Evolutionary conservation across 345 rosid genomes (phyloP), one percentile per base, ranked within the genome.

Genomic region (Microcos paniculata): DNA sequence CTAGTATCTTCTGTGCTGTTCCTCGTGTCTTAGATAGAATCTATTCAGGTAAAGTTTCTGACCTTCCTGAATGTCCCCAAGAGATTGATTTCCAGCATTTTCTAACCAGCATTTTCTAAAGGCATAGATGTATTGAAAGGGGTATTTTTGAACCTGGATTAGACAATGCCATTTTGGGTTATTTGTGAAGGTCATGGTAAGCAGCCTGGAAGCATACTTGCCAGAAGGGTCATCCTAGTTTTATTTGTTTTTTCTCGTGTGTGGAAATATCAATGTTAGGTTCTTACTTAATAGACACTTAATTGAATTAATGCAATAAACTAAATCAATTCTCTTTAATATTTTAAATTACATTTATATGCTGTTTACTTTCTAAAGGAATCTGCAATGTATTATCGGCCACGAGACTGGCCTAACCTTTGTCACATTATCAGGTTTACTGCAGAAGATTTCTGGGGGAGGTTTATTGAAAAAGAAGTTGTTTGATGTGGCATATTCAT

Each of bases 11-110:
- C 83, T 96, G 99, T 77, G 98, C 99, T 21, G 98, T 96, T 80
- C 99, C 99, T 63, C 99, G 98, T 23, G 99, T 96, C 31, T 77
- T 96, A 62, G 97, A 96, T 52, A 89, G 94, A 84, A 82, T 96
- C 76, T 82, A 96, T 85, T 62, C 88, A 9, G 97, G 99, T 94
- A 77, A 83, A 48, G 24, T 74, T 59, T 70, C 58, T 43, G 11
- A 14, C 70, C 8, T 72, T 13, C 42, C 51, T 43, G 42, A 14
- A 68, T 62, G 40, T 58, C 26, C 40, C 58, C 28, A 46, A 21
- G 6, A n/a, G 48, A 46, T 69, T 72, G n/a, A 13, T 62, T 43
- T 33, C 51, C 46, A 10, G 14, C 59, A 21, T 33, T 76, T n/a
- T n/a, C n/a, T n/a, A n/a, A n/a, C 51, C 46, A 10, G 14, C 59